Conservation (phyloP, 345 rosid genomes). For the Citrus mangshanensis region DNA sequence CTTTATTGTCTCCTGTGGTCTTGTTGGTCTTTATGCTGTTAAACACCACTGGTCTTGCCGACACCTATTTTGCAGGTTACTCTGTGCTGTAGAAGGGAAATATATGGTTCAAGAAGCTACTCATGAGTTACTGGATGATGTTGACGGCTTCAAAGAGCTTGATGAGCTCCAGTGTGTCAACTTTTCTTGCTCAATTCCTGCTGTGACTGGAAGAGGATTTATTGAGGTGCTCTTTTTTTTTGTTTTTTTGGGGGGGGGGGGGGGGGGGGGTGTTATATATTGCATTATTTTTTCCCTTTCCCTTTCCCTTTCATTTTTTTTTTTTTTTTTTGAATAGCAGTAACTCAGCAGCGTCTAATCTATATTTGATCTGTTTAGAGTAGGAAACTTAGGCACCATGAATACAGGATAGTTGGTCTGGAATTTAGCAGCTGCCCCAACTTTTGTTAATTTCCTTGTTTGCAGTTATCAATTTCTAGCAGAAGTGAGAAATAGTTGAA, state of each 20-base stretch:
- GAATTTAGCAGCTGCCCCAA: background rate
- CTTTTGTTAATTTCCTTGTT: background rate
- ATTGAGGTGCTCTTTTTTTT: slow-evolving; percentile 63
- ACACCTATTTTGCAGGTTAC: slow-evolving; percentile 49
- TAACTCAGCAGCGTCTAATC: background rate
- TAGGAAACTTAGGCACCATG: background rate
- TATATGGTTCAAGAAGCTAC: slow-evolving; percentile 63
- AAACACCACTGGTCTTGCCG: background rate
- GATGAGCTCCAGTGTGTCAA: slow-evolving; percentile 57
- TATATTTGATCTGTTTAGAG: background rate
- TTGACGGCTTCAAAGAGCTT: slow-evolving; percentile 37
- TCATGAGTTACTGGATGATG: slow-evolving; percentile 44
- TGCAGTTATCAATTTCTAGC: background rate
- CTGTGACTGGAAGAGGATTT: slow-evolving; percentile 76
- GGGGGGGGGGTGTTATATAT: background rate
- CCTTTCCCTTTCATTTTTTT: background rate
- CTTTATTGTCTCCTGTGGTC: background rate
- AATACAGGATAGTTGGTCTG: background rate
- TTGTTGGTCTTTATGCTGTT: background rate
- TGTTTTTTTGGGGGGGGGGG: too few relatives aligned
- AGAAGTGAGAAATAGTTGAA: slow-evolving; percentile 1
- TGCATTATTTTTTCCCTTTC: background rate
- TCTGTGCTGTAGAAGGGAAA: slow-evolving; percentile 88
- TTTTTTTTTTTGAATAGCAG: too few relatives aligned
- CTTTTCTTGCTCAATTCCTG: slow-evolving; percentile 70